Conservation (phyloP, 192 early-diverging fungal species). For the Backusella parvicylindrica region DNA sequence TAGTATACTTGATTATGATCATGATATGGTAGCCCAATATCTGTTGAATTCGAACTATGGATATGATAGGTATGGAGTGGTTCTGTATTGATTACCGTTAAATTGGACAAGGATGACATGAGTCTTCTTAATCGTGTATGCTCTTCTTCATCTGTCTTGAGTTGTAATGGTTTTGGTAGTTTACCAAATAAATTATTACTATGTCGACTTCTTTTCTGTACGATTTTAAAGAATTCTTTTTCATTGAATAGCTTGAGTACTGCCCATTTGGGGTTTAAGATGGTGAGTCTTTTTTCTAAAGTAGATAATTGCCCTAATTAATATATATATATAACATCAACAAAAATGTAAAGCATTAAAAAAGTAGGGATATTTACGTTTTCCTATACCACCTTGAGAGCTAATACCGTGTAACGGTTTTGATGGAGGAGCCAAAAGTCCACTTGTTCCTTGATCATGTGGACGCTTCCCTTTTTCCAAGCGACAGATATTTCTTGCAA, state of each 20-base stretch:
- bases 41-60: background rate
- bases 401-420: constrained; percentile 28
- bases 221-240: constrained; percentile 25
- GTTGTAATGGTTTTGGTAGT: constrained; percentile 9
- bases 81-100: background rate
- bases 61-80: background rate
- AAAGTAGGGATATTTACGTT: constrained; percentile 13
- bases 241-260: constrained; percentile 35
- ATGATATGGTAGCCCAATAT: background rate
- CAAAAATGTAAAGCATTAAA: background rate
- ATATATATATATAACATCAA: constrained; percentile 21
- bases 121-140: background rate
- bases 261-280: constrained; percentile 29
- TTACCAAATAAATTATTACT: constrained; percentile 7
- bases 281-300: constrained; percentile 27
- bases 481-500: constrained; percentile 36
- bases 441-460: constrained; percentile 24
- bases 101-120: background rate
- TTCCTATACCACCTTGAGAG: constrained; percentile 29
- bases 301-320: background rate
- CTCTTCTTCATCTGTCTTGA: background rate
- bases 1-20: background rate
- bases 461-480: constrained; percentile 31
- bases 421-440: constrained; percentile 22
- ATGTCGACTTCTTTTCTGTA: constrained; percentile 7